These are phyloP conservation scores for Podaxis pistillaris DNA, from an alignment of 768 basidiomycete genomes.

Conservation along the genomic window DNA sequence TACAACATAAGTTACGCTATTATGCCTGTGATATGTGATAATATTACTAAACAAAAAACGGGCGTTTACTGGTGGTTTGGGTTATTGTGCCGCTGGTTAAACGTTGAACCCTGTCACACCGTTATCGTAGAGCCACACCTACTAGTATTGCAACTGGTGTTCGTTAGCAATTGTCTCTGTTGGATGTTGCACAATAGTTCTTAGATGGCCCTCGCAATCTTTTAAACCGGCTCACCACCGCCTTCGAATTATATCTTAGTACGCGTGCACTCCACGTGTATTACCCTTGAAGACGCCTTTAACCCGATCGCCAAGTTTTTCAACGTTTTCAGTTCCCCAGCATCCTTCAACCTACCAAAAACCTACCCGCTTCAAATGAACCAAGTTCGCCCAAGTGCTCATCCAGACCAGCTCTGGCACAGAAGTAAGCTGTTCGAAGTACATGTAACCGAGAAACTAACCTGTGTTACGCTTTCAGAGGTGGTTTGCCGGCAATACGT, in stretches of 20 bases:
- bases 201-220: neutral
- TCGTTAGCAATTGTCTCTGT: neutral
- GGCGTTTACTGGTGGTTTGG: neutral
- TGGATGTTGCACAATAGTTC: neutral
- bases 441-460: neutral
- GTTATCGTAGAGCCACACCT: neutral
- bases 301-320: conserved; percentile 5
- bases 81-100: neutral
- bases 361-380: neutral
- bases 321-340: conserved; percentile 6
- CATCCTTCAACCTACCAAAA: neutral
- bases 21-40: neutral
- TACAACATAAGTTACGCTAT: neutral
- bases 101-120: neutral
- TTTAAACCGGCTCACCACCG: conserved; percentile 3
- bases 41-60: neutral
- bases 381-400: neutral
- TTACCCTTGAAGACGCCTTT: conserved; percentile 14
- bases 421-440: neutral
- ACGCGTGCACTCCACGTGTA: conserved; percentile 16
- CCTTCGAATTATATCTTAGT: conserved; percentile 13
- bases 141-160: neutral
- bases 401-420: conserved; percentile 9
- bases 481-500: conserved; percentile 13
- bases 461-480: neutral